Evolutionary conservation across 2,329 filamentous ascomycete genomes (phyloP).

Genomic region (Cucurbitaria berberidis): DNA sequence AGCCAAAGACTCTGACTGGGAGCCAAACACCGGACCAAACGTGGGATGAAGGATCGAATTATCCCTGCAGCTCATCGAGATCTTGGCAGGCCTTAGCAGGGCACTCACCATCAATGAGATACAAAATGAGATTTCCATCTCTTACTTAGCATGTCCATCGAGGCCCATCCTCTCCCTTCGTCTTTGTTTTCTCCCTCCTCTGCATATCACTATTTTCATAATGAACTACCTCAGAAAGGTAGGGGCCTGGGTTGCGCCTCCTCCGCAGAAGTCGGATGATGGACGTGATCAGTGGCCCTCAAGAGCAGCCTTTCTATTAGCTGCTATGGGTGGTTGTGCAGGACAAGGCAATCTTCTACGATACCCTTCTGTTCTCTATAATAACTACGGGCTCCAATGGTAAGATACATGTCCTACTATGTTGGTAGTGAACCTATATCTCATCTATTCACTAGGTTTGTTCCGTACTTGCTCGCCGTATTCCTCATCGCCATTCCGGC

Average conservation of each 20-base stretch:
- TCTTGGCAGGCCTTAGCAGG: slow-evolving; percentile 18
- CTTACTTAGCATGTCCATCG: not conserved
- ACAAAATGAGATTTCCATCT: slow-evolving; percentile 19
- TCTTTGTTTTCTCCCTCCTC: not conserved
- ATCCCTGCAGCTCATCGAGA: slow-evolving; percentile 14
- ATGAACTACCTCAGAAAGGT: slow-evolving; percentile 30
- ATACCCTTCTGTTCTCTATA: slow-evolving; percentile 65
- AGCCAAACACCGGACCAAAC: slow-evolving; percentile 7
- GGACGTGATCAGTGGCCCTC: slow-evolving; percentile 63
- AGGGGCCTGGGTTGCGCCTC: slow-evolving; percentile 43
- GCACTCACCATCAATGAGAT: slow-evolving; percentile 9
- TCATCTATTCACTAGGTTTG: no score
- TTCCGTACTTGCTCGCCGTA: slow-evolving; percentile 63
- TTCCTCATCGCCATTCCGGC: slow-evolving; percentile 63
- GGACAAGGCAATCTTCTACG: slow-evolving; percentile 65
- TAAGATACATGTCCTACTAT: no score
- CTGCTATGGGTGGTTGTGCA: slow-evolving; percentile 64
- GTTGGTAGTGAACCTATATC: no score
- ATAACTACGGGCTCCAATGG: slow-evolving; percentile 66
- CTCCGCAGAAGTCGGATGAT: slow-evolving; percentile 46
- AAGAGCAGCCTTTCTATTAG: slow-evolving; percentile 61
- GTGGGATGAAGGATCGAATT: slow-evolving; percentile 10
- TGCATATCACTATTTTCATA: not conserved
- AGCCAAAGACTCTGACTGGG: not conserved
- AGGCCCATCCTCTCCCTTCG: slow-evolving; percentile 1